phyloP scores from a whole-genome alignment of 1,284 basidiomycete genomes.

The Amylostereum areolatum region DNA sequence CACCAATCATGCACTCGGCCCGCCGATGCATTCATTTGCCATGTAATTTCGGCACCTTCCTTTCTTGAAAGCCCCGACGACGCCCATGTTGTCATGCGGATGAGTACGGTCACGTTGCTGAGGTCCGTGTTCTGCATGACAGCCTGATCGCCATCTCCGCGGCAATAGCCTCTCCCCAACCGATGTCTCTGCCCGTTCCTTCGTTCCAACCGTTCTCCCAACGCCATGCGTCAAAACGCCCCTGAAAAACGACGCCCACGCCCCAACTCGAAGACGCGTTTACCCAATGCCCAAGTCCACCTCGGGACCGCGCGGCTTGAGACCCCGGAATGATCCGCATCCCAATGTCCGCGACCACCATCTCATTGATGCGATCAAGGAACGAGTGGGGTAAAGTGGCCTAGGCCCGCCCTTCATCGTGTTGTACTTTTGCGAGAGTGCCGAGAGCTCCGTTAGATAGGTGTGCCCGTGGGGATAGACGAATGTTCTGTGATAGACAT shows the following conservation, averaged over 20 bases:
- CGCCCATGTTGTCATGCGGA: constrained; percentile 37
- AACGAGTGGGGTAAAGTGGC: neutral
- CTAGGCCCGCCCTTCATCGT: neutral
- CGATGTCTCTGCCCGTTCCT: neutral
- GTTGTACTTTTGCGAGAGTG: neutral
- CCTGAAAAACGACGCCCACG: neutral
- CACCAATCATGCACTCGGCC: constrained; percentile 16
- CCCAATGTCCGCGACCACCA: neutral
- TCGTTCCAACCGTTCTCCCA: neutral
- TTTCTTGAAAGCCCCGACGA: constrained; percentile 30
- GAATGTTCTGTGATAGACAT: neutral
- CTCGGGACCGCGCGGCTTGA: neutral
- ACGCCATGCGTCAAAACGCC: neutral
- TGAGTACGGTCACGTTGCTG: constrained; percentile 17
- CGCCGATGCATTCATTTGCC: constrained; percentile 29
- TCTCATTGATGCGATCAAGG: neutral
- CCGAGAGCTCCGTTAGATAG: neutral
- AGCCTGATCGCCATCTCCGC: constrained; percentile 9
- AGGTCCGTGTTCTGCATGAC: constrained; percentile 12
- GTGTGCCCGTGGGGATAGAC: neutral
- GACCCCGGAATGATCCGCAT: neutral
- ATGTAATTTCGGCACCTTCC: constrained; percentile 24
- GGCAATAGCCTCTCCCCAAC: constrained; percentile 1
- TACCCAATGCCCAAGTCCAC: neutral
- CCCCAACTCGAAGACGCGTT: constrained; percentile 1